Base-by-base conservation (phyloP, 805 yeast species). In the Wickerhamomyces silvicola region DNA sequence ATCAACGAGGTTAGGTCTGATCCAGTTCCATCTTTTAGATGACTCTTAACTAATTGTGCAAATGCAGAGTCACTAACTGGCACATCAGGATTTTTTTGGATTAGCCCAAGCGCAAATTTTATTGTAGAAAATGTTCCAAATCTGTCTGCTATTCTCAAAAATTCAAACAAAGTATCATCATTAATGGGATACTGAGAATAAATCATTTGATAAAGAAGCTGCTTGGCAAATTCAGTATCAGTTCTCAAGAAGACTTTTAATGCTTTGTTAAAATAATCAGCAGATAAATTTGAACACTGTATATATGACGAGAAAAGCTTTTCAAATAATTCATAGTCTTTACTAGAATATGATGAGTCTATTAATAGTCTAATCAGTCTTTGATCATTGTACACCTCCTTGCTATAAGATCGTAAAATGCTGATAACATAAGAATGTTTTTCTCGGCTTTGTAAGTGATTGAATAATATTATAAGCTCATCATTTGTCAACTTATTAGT, bases 161-260 rank as follows among this genome's bases (percentile, higher is more conserved):
- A 48, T 11, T 30, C 38, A 28, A 42, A 38, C 2, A 50, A 16
- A 3, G 54, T 46, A 15, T 35, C 24, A 2, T 38, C 33, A 30
- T 45, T 41, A 31, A 49, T 45, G 10, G 56, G 54, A 31, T 42
- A 40, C 16, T 48, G 41, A 2, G 46, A 38, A 7, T 36, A 35
- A 5, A 48, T 41, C 52, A 51, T 48, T 24, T 51, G 54, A 23
- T 46, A 42, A 1, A 51, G 32, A 2, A 51, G 35, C 18, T 48
- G 56, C 31, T 48, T 48, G 12, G 56, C 49, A 13, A 48, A 32
- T 23, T 48, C 54, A 3, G 50, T 37, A 27, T 48, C 38, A 6
- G 39, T 38, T 27, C 32, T 45, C n/a, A 44, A 25, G 21, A 41
- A 40, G 3, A 44, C 45, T 11, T 36, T 37, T 18, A 50, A 32